Evolutionary conservation across 257 asterid species (phyloP), one percentile per base, ranked within the genome.

Genomic region (Handroanthus guayacan): DNA sequence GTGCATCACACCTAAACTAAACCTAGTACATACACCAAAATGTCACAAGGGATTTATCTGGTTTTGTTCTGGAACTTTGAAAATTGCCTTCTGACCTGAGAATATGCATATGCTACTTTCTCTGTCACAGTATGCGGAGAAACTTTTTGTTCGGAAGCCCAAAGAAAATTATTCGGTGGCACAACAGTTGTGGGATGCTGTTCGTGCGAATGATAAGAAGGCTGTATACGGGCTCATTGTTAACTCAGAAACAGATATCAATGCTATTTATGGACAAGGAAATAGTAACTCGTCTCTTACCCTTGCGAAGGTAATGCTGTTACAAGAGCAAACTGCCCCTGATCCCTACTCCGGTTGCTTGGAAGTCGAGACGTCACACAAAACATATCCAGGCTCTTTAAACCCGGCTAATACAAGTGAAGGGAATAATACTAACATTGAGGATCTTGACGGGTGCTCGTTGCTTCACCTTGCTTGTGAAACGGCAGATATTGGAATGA

Each of bases 401-500:
- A 81, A 73, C 72, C 51, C 75, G 5, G 88, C 86, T 37, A 83
- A 84, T 68, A 77, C 90, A 14, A 88, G 95, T 63, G 88, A 81
- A 74, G 78, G 80, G 64, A 72, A 69, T 54, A 71, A 48, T 50
- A 51, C 56, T 54, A 51, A 54, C 14, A 50, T 66, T 9, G 89
- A 86, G 41, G 89, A 84, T 81, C 75, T 84, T 25, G 86, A 86
- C 20, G 98, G 97, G 31, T 87, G 91, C 80, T 89, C 96, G 25
- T 78, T 93, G 86, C 97, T 93, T 71, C 99, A 95, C 84, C 90
- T 93, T 51, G 98, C 95, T 76, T 93, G 99, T 84, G 96, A 93
- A 84, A 90, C 90, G 77, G 87, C 91, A 9, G 99, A 93, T 82
- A 84, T 90, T 39, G 99, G 98, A 78, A 96, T 96, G 99, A 80